Evolutionary conservation across 306 rosid species (phyloP), one percentile per base, ranked within the genome.

Genomic region (Malus orientalis): DNA sequence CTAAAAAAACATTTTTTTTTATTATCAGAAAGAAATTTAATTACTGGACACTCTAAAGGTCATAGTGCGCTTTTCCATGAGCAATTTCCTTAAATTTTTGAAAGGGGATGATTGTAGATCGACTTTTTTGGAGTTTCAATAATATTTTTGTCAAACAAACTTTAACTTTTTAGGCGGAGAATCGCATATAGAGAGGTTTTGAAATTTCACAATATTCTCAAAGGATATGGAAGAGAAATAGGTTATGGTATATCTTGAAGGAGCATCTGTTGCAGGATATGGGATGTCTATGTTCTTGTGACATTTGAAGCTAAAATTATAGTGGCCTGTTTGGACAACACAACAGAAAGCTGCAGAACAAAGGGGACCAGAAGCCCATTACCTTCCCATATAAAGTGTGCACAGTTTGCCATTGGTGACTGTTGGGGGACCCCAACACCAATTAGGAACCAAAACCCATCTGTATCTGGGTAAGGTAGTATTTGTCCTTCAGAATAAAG

Each of bases 301-400:
- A 59, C 54, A 14, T 22, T 51, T 53, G 18, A 4, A 23, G 18
- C 8, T 23, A 47, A 40, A 36, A 23, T 1, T 18, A 53, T 27
- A 25, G 69, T 25, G 69, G 20, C 12, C 29, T 60, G 33, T 73
- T 36, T 42, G 76, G 67, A 38, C 38, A 73, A 22, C 57, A 60
- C 42, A 74, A 3, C 12, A 25, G 77, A 59, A 42, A 20, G 16
- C 68, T 74, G 27, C 69, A 40, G 59, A 73, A 73, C 57, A 32
- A 27, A 25, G 53, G 76, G 68, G 76, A 59, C 76, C 76, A 59
- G 40, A 73, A 38, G 25, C 25, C 57, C 76, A 73, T 73, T 64
- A 58, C 11, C 49, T n/a, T 33, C 51, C 9, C 40, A 11, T 5
- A 40, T 5, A 14, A 14, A 23, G 40, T 2, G 54, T 38, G 6